Conservation (phyloP, 2,329 filamentous ascomycete genomes). For the Knufia petricola region DNA sequence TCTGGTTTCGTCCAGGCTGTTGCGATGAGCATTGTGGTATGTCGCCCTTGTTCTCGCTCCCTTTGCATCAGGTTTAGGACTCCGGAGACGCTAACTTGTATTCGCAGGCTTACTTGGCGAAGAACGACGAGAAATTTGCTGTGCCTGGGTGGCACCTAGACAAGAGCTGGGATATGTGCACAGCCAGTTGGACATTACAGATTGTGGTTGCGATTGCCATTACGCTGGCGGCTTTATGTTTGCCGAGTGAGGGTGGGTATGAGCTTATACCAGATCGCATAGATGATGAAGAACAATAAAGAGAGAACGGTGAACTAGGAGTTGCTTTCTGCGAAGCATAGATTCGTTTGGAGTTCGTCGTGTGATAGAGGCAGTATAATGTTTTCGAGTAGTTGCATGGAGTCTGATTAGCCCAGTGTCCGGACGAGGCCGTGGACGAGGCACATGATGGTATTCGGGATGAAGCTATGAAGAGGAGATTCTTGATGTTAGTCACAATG, state of each 20-base stretch:
- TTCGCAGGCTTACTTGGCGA: slow-evolving; percentile 65
- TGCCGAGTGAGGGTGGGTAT: slow-evolving; percentile 78
- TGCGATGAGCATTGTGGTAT: slow-evolving; percentile 74
- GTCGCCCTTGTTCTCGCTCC: no score
- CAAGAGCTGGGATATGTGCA: slow-evolving; percentile 65
- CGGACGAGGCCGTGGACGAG: no score
- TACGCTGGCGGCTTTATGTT: slow-evolving; percentile 54
- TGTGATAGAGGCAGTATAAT: no score
- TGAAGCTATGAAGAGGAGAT: no score
- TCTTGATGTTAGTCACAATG: no score
- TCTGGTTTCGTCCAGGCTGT: slow-evolving; percentile 61
- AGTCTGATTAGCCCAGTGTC: no score
- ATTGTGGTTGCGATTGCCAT: slow-evolving; percentile 49
- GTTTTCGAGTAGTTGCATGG: no score
- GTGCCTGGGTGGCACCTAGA: slow-evolving; percentile 71
- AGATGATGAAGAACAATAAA: slow-evolving; percentile 3
- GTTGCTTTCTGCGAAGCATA: background rate
- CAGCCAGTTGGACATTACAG: slow-evolving; percentile 49
- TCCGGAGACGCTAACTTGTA: slow-evolving; percentile 6
- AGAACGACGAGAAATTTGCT: slow-evolving; percentile 74
- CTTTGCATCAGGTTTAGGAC: no score
- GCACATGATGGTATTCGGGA: no score
- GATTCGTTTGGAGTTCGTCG: background rate
- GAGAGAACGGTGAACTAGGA: background rate
- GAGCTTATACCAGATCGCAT: slow-evolving; percentile 54